Conservation (phyloP, 2,329 filamentous ascomycete species). For the Diplodia scrobiculata region DNA sequence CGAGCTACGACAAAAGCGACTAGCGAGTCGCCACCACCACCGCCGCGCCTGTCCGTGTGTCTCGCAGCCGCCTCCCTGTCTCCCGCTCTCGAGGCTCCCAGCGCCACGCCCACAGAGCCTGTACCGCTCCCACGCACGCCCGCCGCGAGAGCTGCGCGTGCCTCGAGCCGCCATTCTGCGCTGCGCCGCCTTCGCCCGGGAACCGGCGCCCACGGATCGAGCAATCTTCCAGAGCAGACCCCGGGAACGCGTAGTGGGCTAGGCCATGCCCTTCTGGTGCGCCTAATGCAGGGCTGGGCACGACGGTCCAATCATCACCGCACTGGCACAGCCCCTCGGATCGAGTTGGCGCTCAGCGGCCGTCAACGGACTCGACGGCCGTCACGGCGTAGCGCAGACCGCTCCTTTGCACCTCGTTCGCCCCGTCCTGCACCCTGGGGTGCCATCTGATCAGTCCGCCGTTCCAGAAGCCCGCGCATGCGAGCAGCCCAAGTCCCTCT, state of each 20-base stretch:
- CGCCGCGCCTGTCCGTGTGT: not conserved
- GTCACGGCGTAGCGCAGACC: slow-evolving; percentile 13
- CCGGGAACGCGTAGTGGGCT: slow-evolving; percentile 16
- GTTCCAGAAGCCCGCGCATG: slow-evolving; percentile 21
- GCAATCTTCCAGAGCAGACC: slow-evolving; percentile 14
- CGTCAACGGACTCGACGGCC: slow-evolving; percentile 2
- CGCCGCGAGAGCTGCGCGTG: not conserved
- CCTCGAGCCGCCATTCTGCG: not conserved
- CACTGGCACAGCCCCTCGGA: slow-evolving; percentile 14
- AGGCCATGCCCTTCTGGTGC: slow-evolving; percentile 9
- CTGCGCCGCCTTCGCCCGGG: slow-evolving; percentile 1
- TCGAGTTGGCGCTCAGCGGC: slow-evolving; percentile 9
- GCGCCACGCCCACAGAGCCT: slow-evolving; percentile 7
- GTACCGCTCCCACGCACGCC: slow-evolving; percentile 4
- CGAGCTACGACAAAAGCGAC: no score
- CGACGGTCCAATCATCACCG: slow-evolving; percentile 2
- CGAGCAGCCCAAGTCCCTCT: not conserved
- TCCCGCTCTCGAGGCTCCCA: slow-evolving; percentile 22
- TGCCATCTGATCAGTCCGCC: slow-evolving; percentile 14
- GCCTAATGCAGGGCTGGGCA: slow-evolving; percentile 22
- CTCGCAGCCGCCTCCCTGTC: not conserved
- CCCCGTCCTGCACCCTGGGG: not conserved
- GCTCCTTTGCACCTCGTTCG: slow-evolving; percentile 9
- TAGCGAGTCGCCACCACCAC: no score
- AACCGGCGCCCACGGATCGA: slow-evolving; percentile 11